These are phyloP conservation scores for Iberis amara DNA, from an alignment of 441 rosid genomes.

Conservation along the genomic window DNA sequence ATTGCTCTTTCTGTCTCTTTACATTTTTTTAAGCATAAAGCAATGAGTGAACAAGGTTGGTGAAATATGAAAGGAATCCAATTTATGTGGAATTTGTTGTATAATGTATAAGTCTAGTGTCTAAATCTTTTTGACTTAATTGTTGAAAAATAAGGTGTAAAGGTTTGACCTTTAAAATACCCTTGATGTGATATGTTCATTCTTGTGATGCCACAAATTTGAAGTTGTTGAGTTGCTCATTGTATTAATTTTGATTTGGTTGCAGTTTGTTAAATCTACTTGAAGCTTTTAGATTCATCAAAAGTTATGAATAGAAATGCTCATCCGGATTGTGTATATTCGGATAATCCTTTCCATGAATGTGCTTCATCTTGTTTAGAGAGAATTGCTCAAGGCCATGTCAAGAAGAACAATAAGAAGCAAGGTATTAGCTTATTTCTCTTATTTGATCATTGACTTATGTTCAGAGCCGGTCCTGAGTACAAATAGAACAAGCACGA, in stretches of 20 bases:
- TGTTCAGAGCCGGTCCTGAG: too few relatives aligned
- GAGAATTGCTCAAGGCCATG: slow-evolving; percentile 50
- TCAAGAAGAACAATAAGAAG: slow-evolving; percentile 41
- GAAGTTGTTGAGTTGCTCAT: too few relatives aligned
- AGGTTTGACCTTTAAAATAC: slow-evolving; percentile 16
- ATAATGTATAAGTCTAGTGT: slow-evolving; percentile 10
- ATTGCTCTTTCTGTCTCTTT: slow-evolving; percentile 11
- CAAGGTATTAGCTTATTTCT: slow-evolving; percentile 35
- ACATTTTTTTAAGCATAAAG: slow-evolving; percentile 6
- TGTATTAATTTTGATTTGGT: too few relatives aligned
- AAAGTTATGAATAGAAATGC: slow-evolving; percentile 41
- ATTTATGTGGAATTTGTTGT: slow-evolving; percentile 22
- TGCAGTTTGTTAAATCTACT: too few relatives aligned
- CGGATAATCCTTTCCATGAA: slow-evolving; percentile 79
- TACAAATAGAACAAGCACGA: too few relatives aligned
- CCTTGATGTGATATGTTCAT: slow-evolving; percentile 16
- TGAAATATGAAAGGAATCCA: slow-evolving; percentile 30
- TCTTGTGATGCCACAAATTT: slow-evolving; percentile 3
- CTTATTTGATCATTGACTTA: not conserved
- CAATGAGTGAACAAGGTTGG: slow-evolving; percentile 21
- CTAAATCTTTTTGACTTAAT: slow-evolving; percentile 17
- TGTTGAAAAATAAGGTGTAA: slow-evolving; percentile 3
- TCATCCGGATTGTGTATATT: slow-evolving; percentile 59
- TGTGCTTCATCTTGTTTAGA: slow-evolving; percentile 65
- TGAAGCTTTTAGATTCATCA: too few relatives aligned